Evolutionary conservation across 176 grass and related monocot genomes (phyloP), one percentile per base, ranked within the genome.

Genomic region (Avena atlantica): DNA sequence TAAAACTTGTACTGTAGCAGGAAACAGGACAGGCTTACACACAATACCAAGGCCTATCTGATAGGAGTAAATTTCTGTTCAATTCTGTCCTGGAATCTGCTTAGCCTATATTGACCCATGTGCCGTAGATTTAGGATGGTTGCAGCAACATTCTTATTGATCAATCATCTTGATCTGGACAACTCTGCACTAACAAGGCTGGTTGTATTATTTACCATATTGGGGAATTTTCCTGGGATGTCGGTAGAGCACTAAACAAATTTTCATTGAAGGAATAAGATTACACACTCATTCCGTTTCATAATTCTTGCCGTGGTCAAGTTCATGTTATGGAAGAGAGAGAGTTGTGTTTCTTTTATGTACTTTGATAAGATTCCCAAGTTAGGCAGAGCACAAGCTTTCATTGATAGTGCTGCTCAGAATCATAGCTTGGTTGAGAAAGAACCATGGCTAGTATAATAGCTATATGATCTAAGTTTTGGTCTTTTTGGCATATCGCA

Each of bases 1-100:
- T 82, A 70, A 86, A 71, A 80, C 86, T 64, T 81, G 82, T 29
- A 29, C 27, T 29, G 27, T 82, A 86, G 86, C 71, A 78, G 81
- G 86, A 69, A 87, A 85, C 16, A 60, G 50, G 17, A 55, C 49
- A 76, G 9, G 50, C 49, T 48, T 90, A 86, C 59, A 82, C 6
- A 31, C 36, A 84, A 84, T 74, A 51, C 45, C 12, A 24, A 51
- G 37, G 64, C 15, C 75, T 84, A 49, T 44, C 19, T 60, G 65
- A 37, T 60, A n/a, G 51, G 23, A 8, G 12, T 51, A 25, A 12
- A 9, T 57, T n/a, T 55, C 13, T 89, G 56, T 65, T 79, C 8
- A 0, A 62, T 57, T 47, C 48, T n/a, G 52, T 66, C 6, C 6
- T 76, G 20, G 25, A 21, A 77, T 52, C 20, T 85, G 27, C 19